These are phyloP conservation scores for Aspergillus piperis DNA, from an alignment of 2,329 filamentous ascomycete species.

Conservation along the genomic window DNA sequence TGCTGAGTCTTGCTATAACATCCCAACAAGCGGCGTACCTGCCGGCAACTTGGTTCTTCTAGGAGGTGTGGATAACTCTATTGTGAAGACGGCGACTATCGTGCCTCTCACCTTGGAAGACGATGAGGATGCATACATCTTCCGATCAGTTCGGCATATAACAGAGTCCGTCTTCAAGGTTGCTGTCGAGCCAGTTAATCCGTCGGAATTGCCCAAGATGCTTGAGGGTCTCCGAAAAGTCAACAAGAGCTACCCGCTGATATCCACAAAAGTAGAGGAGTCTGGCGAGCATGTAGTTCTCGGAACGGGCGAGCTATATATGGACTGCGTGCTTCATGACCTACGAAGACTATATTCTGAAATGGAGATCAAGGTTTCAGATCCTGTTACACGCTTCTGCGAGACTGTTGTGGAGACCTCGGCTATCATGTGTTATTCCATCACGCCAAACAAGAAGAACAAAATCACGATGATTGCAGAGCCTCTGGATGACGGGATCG, in stretches of 20 bases:
- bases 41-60: slow-evolving; percentile 94
- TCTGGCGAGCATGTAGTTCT: slow-evolving; percentile 94
- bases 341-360: slow-evolving; percentile 90
- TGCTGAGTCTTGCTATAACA: slow-evolving; percentile 87
- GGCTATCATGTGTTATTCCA: slow-evolving; percentile 95
- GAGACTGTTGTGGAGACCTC: slow-evolving; percentile 98
- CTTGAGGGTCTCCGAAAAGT: slow-evolving; percentile 93
- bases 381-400: slow-evolving; percentile 95
- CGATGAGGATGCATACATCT: slow-evolving; percentile 91
- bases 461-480: slow-evolving; percentile 98
- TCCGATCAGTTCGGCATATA: slow-evolving; percentile 89
- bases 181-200: slow-evolving; percentile 96
- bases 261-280: slow-evolving; percentile 96
- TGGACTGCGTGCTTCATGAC: slow-evolving; percentile 98
- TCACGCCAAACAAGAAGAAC: slow-evolving; percentile 99
- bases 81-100: slow-evolving; percentile 94
- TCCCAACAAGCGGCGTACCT: slow-evolving; percentile 86
- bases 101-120: slow-evolving; percentile 78
- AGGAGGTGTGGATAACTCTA: slow-evolving; percentile 92
- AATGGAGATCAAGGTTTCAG: slow-evolving; percentile 99
- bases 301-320: slow-evolving; percentile 97
- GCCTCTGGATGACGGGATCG: slow-evolving; percentile 90
- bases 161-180: slow-evolving; percentile 98
- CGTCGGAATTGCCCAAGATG: slow-evolving; percentile 98
- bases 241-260: slow-evolving; percentile 95